A percentile compares a stretch with the other conserved stretches of the same genome.
Evolutionary conservation across 2,329 filamentous ascomycete species (phyloP).

Genomic region (Chrysoporthe deuterocubensis): DNA sequence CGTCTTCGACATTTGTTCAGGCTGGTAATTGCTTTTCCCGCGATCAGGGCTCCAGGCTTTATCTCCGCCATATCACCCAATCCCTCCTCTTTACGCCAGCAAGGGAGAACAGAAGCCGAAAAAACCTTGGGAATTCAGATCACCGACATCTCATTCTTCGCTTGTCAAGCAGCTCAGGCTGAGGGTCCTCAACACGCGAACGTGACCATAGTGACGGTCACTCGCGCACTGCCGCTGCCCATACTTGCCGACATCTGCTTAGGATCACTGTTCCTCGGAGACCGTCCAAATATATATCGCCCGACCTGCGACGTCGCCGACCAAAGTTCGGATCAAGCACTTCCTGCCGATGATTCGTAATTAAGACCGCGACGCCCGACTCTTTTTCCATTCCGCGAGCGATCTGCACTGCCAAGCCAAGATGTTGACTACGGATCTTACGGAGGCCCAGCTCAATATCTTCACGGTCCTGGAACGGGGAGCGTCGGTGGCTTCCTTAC

Average conservation of each 20-base stretch:
- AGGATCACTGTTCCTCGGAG: neutral
- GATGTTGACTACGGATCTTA: conserved; percentile 20
- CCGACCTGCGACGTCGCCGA: neutral
- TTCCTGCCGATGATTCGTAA: neutral
- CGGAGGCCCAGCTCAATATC: conserved; percentile 49
- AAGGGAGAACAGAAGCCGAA: neutral
- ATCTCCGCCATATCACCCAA: neutral
- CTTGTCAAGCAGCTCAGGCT: neutral
- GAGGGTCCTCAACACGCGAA: neutral
- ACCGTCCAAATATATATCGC: neutral
- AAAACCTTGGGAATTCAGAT: neutral
- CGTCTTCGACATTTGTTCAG: neutral
- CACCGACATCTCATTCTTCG: neutral
- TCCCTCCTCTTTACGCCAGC: neutral
- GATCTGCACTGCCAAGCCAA: conserved; percentile 1
- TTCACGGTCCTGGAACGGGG: conserved; percentile 68
- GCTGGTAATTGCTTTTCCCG: neutral
- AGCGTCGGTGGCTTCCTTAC: conserved; percentile 71
- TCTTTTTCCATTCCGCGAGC: neutral
- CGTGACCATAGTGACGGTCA: neutral
- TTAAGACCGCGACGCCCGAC: neutral
- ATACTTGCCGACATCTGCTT: neutral
- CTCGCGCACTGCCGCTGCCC: too few relatives aligned
- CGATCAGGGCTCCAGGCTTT: neutral
- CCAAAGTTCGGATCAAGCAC: neutral